Base-by-base conservation (phyloP, 352 stramenopile species). In the Phytopythium mirpurense region DNA sequence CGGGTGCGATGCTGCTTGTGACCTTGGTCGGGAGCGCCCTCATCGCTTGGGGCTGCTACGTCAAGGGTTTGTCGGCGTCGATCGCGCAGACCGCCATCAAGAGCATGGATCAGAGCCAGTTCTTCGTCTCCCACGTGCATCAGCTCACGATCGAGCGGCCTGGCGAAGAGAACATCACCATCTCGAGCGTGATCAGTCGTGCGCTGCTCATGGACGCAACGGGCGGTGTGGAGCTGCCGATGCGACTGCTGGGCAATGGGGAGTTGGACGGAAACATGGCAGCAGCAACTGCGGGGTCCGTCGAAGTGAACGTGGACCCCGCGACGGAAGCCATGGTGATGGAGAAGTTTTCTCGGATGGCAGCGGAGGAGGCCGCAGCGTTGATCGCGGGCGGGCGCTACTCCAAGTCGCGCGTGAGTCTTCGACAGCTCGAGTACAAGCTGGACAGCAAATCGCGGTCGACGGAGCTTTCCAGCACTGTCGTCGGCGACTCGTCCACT, bases 21-120 rank as follows among this genome's bases (percentile, higher is more conserved):
- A 62, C 65, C 32, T 60, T 75, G 26, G 58, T 80, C 3, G 74
- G 61, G 2, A 79, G 62, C 42, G 57, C 84, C 6, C 49, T 91
- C 19, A 69, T 91, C 43, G 78, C 80, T 12, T 89, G 78, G 75
- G 75, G 78, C 1, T 91, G 75, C 51, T 91, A 91, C 54, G 74
- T 87, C 18, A 86, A 83, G 40, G 80, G 80, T 12, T 50, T 89
- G 12, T 88, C 80, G 24, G 67, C 78, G 32, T 88, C 80, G 8
- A 66, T 88, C 29, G 73, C 78, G 5, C 72, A 85, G 24, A 77
- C 59, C n/a, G 74, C 74, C 31, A 77, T 89, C 24, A 79, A 82
- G 42, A 75, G 61, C 40, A 82, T 87, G 58, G 73, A 86, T 38
- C 63, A 64, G 16, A 83, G 61, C 29, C 72, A 88, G 36, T 88